Conservation (phyloP, 2,329 filamentous ascomycete species). For the Pyrenochaeta sp. region DNA sequence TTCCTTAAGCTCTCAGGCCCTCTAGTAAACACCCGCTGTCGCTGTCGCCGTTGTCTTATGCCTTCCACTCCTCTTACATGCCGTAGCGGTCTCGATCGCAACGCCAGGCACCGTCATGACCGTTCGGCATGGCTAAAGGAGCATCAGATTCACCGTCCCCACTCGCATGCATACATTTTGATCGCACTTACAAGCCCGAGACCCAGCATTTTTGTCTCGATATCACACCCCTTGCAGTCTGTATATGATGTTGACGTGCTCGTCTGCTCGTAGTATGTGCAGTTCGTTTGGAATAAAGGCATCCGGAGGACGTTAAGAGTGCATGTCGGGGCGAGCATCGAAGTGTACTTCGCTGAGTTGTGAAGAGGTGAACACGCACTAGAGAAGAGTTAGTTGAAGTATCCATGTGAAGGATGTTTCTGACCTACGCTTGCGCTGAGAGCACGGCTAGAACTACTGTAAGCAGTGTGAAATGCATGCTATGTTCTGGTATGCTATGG, state of each 20-base stretch:
- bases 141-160: slow-evolving; percentile 5
- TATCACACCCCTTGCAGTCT: slow-evolving; percentile 36
- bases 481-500: background rate
- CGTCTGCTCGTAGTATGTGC: slow-evolving; percentile 35
- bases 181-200: slow-evolving; percentile 33
- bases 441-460: slow-evolving; percentile 3
- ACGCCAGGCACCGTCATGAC: slow-evolving; percentile 26
- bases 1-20: background rate
- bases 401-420: background rate
- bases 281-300: slow-evolving; percentile 27
- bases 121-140: slow-evolving; percentile 27
- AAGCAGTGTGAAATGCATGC: slow-evolving; percentile 1
- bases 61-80: slow-evolving; percentile 10
- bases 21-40: background rate
- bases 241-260: slow-evolving; percentile 35
- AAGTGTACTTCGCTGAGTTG: background rate
- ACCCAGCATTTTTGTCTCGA: slow-evolving; percentile 28
- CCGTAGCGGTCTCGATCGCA: slow-evolving; percentile 16
- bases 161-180: background rate
- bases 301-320: slow-evolving; percentile 21
- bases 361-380: slow-evolving; percentile 6
- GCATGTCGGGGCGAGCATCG: slow-evolving; percentile 22
- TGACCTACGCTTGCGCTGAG: slow-evolving; percentile 1
- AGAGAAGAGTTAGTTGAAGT: background rate
- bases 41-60: background rate